Evolutionary conservation across 768 basidiomycete species (phyloP), one percentile per base, ranked within the genome.

Genomic region (Kwoniella europaea): DNA sequence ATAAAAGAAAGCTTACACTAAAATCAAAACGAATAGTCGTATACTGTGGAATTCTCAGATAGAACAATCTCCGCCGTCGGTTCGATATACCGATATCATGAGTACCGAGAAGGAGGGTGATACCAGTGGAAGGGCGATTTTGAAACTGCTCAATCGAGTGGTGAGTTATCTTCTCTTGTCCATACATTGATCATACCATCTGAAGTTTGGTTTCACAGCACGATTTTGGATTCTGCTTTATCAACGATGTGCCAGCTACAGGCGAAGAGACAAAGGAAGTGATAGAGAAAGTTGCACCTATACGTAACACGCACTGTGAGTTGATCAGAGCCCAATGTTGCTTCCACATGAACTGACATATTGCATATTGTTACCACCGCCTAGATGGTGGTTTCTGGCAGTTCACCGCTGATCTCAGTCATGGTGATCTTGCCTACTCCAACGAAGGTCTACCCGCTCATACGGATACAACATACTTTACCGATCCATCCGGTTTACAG

Each of bases 371-470:
- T 27, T 52, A 9, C 7, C 6, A 35, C 59, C 24, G 44, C 1
- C 1, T 72, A 94, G 93, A 98, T 77, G 96, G 95, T 43, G 90
- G 89, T 68, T 95, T 98, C 84, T 99, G 96, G 95, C 93, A 98
- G 78, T 96, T 98, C 79, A 97, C 94, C 0, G 89, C 95, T 0
- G 90, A 96, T 79, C 87, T 95, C 22, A 89, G 90, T 18, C 93
- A 91, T 76, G 94, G 94, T 13, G 96, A 99, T 82, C 91, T 94
- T 9, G 94, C 96, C 0, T 99, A 99, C 85, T 93, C 94, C 4
- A 92, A 90, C 6, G 84, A 96, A 56, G 91, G 91, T 0, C 88
- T 99, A 7, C 90, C 88, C 3, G 94, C 93, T 0, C 96, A 99
- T 81, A 91, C 90, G 0, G 90, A 91, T 72, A 90, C 87, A 54